Conservation (phyloP, 768 basidiomycete species). For the Tephrocybe sp. region DNA sequence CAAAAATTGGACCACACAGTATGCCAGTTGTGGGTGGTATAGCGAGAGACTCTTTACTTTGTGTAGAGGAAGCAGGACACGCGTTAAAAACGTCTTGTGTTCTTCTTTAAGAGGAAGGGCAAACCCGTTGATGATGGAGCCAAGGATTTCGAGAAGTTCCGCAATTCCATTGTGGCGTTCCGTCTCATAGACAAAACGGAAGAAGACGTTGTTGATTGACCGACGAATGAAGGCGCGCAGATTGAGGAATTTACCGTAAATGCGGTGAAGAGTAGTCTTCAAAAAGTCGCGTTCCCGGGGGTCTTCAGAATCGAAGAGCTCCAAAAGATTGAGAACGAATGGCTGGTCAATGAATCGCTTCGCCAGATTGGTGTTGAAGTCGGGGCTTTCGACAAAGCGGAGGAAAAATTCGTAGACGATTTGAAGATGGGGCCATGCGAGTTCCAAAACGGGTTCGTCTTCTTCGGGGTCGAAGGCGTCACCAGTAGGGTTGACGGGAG, state of each 20-base stretch:
- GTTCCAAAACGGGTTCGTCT: constrained; percentile 97
- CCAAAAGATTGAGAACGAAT: constrained; percentile 94
- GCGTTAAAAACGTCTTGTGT: constrained; percentile 95
- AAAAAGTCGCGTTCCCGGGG: constrained; percentile 98
- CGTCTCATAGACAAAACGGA: constrained; percentile 97
- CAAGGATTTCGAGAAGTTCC: constrained; percentile 95
- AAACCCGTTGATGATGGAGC: constrained; percentile 99
- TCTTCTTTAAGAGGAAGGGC: constrained; percentile 97
- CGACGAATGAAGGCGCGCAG: constrained; percentile 97
- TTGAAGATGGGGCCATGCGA: constrained; percentile 99
- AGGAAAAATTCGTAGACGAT: constrained; percentile 99
- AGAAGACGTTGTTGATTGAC: constrained; percentile 99
- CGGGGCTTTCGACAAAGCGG: constrained; percentile 94
- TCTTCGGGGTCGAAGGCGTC: constrained; percentile 99
- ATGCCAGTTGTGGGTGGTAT: constrained; percentile 98
- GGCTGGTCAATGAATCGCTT: constrained; percentile 96
- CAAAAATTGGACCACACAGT: constrained; percentile 98
- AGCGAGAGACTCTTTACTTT: constrained; percentile 97
- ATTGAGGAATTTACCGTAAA: constrained; percentile 99
- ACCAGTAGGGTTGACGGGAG: constrained; percentile 96
- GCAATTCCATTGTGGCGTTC: constrained; percentile 99
- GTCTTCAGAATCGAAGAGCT: constrained; percentile 98
- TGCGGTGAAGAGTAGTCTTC: constrained; percentile 97
- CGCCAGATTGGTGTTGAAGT: constrained; percentile 97
- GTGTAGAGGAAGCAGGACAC: constrained; percentile 92